Evolutionary conservation across 176 grass and related monocot genomes (phyloP), one percentile per base, ranked within the genome.

Genomic region (Pontederia paniculata): DNA sequence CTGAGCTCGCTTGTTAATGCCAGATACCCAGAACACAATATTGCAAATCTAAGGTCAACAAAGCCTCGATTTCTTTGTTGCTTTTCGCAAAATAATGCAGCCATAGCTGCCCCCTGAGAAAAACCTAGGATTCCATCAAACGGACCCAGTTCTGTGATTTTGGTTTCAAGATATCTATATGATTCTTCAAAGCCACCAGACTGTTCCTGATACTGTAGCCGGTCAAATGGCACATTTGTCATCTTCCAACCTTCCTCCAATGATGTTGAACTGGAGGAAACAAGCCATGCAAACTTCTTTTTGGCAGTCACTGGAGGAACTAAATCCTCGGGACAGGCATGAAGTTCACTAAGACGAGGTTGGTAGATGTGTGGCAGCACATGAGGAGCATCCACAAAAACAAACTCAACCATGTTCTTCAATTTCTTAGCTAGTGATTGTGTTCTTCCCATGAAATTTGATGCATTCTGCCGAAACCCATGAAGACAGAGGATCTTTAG

Each of bases 401-500:
- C 43, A 75, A 97, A 73, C 63, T 90, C 83, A 0, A 76, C 74
- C 9, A 90, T 70, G 62, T 79, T 77, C 62, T 90, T 97, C 54
- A 97, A 71, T 63, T 97, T 97, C 72, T 97, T 90, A 9, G 86
- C 77, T 55, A 97, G 77, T 25, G 93, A 77, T 43, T 79, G 82
- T 17, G 93, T 84, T 81, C 93, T 87, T 65, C 93, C 93, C 77
- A 90, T 90, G 67, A 90, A 97, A 72, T 69, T 78, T 42, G 93
- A 97, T 15, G 72, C 74, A 8, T 84, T 97, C 61, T 97, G 93
- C n/a, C 86, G 86, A 55, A 97, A 97, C 56, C 86, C 93, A 72
- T 97, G 93, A 63, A 97, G 77, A 68, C 93, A 97, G 43, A 97
- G 80, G 52, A 90, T 88, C 63, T 69, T 90, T 62, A 97, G 45